Conservation (phyloP, 2,329 filamentous ascomycete species). For the Colletotrichum cereale region DNA sequence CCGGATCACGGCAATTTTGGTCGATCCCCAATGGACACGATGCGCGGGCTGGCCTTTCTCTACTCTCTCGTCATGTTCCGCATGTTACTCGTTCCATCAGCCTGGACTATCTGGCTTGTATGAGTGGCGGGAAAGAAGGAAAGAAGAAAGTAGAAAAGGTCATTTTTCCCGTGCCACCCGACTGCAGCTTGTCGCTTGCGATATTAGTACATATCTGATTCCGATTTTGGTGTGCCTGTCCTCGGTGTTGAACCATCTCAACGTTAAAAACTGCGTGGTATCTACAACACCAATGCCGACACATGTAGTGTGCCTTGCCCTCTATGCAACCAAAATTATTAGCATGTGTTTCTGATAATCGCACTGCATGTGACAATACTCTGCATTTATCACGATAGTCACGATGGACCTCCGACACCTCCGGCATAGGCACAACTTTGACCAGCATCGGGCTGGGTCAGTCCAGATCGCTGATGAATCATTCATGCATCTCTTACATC, state of each 20-base stretch:
- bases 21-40: not conserved
- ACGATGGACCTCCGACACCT: not conserved
- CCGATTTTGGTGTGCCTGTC: not conserved
- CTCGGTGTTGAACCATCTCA: not conserved
- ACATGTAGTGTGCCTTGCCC: not conserved
- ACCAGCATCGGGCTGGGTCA: not conserved
- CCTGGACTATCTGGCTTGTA: not conserved
- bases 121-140: not conserved
- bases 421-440: not conserved
- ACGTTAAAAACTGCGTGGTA: not conserved
- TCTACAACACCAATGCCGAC: not conserved
- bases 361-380: not conserved
- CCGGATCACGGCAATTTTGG: conserved; percentile 6
- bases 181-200: not conserved
- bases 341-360: no score
- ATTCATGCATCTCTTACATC: no score
- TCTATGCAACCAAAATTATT: not conserved
- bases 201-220: not conserved
- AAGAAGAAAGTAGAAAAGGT: not conserved
- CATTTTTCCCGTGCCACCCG: not conserved
- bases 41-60: not conserved
- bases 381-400: not conserved
- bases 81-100: not conserved
- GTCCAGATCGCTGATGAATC: not conserved
- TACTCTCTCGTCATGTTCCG: not conserved